Evolutionary conservation across 805 yeast species (phyloP).

Genomic region (Wickerhamomyces canadensis): DNA sequence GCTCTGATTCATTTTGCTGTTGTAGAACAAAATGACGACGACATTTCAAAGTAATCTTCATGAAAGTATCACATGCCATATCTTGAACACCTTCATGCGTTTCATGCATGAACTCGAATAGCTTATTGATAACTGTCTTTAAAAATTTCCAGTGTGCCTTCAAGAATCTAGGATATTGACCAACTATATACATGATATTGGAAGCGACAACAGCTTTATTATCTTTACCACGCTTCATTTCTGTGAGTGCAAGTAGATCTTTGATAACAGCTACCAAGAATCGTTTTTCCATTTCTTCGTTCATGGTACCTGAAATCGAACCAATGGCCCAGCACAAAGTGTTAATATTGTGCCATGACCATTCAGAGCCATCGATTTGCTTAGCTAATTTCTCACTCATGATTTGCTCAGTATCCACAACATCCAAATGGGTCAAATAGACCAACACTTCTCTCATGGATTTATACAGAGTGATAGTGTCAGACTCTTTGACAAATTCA

Average conservation of each 20-base stretch:
- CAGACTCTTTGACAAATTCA: slow-evolving; percentile 94
- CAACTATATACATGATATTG: slow-evolving; percentile 99
- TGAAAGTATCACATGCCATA: slow-evolving; percentile 99
- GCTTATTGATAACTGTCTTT: slow-evolving; percentile 90
- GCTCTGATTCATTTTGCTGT: slow-evolving; percentile 81
- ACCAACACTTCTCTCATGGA: slow-evolving; percentile 94
- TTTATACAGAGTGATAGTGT: slow-evolving; percentile 92
- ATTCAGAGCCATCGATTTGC: slow-evolving; percentile 93
- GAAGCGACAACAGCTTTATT: slow-evolving; percentile 99
- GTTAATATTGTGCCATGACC: slow-evolving; percentile 99
- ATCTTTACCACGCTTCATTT: slow-evolving; percentile 94
- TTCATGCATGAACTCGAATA: slow-evolving; percentile 99
- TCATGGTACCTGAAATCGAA: slow-evolving; percentile 97
- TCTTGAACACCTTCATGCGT: slow-evolving; percentile 99
- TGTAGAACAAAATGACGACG: slow-evolving; percentile 89
- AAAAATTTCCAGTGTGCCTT: slow-evolving; percentile 98
- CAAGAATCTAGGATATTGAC: slow-evolving; percentile 95
- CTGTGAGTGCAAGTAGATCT: slow-evolving; percentile 86
- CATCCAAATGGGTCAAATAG: slow-evolving; percentile 92
- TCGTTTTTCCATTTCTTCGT: slow-evolving; percentile 93
- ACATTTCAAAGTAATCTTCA: slow-evolving; percentile 92
- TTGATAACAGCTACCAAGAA: slow-evolving; percentile 91
- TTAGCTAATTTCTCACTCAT: slow-evolving; percentile 88
- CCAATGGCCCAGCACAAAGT: slow-evolving; percentile 99
- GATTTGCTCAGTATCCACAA: slow-evolving; percentile 81